These are phyloP conservation scores for Penicillium salamii DNA, from an alignment of 495 filamentous ascomycete genomes.

Conservation along the genomic window DNA sequence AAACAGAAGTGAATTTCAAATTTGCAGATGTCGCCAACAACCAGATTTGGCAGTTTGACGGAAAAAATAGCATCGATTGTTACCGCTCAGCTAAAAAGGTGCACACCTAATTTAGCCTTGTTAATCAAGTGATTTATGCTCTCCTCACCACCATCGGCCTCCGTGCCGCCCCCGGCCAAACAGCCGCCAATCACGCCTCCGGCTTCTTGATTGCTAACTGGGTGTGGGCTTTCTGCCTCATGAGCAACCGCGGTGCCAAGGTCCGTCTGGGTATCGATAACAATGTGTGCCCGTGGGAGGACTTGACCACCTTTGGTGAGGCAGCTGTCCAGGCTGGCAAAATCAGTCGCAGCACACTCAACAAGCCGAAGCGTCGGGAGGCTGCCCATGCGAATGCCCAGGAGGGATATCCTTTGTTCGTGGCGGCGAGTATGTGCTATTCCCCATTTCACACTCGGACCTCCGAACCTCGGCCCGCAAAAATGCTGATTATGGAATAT, in stretches of 20 bases:
- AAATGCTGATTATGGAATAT: too few relatives aligned
- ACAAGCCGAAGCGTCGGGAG: slow-evolving; percentile 46
- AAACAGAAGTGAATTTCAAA: too few relatives aligned
- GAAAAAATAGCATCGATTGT: too few relatives aligned
- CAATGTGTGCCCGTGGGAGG: slow-evolving; percentile 43
- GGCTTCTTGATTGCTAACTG: slow-evolving; percentile 45
- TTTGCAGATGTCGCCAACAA: too few relatives aligned
- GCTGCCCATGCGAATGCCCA: slow-evolving; percentile 48
- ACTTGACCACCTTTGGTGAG: slow-evolving; percentile 44
- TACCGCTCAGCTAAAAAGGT: too few relatives aligned
- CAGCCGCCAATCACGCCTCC: slow-evolving; percentile 34
- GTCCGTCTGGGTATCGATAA: slow-evolving; percentile 47
- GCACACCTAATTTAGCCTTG: too few relatives aligned
- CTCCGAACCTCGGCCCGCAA: too few relatives aligned
- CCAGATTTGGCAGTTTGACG: too few relatives aligned
- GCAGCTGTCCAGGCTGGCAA: slow-evolving; percentile 46
- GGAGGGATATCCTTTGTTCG: slow-evolving; percentile 34
- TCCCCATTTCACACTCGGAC: too few relatives aligned
- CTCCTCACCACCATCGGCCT: slow-evolving; percentile 26
- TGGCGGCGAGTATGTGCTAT: slow-evolving; percentile 17
- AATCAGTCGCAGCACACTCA: slow-evolving; percentile 40
- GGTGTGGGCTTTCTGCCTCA: slow-evolving; percentile 41
- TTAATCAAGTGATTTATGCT: too few relatives aligned
- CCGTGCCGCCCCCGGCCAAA: slow-evolving; percentile 15
- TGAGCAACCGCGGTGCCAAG: slow-evolving; percentile 44